Evolutionary conservation across 2,329 filamentous ascomycete species (phyloP).

Genomic region (Ophiocordyceps camponoti-saundersi): DNA sequence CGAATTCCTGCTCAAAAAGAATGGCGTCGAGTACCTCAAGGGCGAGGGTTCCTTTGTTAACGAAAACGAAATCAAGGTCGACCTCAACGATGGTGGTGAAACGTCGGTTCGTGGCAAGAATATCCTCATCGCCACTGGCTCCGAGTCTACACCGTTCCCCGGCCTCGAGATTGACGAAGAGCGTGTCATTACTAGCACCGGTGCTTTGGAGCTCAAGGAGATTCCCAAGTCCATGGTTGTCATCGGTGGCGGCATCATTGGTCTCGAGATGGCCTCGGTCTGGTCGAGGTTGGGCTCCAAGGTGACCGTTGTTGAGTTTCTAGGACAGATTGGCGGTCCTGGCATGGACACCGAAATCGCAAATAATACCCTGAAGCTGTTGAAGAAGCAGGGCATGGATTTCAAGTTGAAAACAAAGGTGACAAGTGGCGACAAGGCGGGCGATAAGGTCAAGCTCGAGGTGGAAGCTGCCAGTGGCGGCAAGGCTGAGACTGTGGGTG

Average conservation of each 20-base stretch:
- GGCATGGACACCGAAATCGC: constrained; percentile 93
- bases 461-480: constrained; percentile 91
- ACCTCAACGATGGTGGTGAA: constrained; percentile 82
- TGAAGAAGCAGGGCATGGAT: constrained; percentile 92
- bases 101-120: constrained; percentile 81
- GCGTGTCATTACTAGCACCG: constrained; percentile 91
- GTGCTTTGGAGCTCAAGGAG: constrained; percentile 74
- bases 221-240: constrained; percentile 94
- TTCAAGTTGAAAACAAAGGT: constrained; percentile 99
- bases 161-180: constrained; percentile 94
- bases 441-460: constrained; percentile 63
- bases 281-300: constrained; percentile 90
- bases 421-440: constrained; percentile 61
- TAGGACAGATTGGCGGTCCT: constrained; percentile 89
- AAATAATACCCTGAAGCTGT: constrained; percentile 81
- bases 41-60: constrained; percentile 75
- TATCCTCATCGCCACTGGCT: constrained; percentile 93
- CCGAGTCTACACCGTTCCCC: constrained; percentile 90
- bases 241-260: constrained; percentile 96
- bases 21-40: constrained; percentile 95
- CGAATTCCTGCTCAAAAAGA: constrained; percentile 98
- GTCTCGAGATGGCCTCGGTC: constrained; percentile 94
- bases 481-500: constrained; percentile 72
- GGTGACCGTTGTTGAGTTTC: constrained; percentile 94
- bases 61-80: constrained; percentile 83